These are phyloP conservation scores for Alternaria novae-zelandiae DNA, from an alignment of 2,329 filamentous ascomycete species.

Conservation along the genomic window DNA sequence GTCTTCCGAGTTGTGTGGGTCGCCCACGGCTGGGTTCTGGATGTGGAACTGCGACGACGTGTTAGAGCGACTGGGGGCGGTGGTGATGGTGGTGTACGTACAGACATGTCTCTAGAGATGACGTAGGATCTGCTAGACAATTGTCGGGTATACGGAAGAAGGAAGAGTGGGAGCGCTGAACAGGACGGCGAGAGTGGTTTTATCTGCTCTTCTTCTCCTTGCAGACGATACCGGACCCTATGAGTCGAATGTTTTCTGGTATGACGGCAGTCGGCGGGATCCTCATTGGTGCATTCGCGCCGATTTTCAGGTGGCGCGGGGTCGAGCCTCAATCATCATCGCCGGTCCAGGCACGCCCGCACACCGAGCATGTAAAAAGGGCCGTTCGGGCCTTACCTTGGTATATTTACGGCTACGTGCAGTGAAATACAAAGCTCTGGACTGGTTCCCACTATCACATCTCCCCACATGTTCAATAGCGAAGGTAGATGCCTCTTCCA, in stretches of 20 bases:
- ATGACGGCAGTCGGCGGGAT: constrained; percentile 29
- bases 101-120: constrained; percentile 32
- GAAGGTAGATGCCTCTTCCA: neutral
- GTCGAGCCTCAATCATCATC: constrained; percentile 8
- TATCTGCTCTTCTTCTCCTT: constrained; percentile 9
- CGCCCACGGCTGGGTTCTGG: constrained; percentile 58
- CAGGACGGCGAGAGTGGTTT: neutral
- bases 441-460: neutral
- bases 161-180: neutral
- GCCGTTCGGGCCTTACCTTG: neutral
- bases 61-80: constrained; percentile 13
- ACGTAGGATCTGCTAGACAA: neutral
- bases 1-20: constrained; percentile 57
- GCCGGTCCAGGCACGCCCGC: constrained; percentile 6
- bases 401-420: neutral
- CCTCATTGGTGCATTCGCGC: constrained; percentile 31
- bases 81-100: constrained; percentile 17
- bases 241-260: constrained; percentile 35
- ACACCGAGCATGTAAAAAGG: neutral
- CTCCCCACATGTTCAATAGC: neutral
- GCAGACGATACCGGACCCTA: constrained; percentile 23
- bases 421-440: neutral
- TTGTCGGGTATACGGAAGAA: neutral
- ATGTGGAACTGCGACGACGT: constrained; percentile 54
- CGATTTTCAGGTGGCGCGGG: constrained; percentile 14